Base-by-base conservation (phyloP, 768 basidiomycete genomes). In the Trametopsis cervina region DNA sequence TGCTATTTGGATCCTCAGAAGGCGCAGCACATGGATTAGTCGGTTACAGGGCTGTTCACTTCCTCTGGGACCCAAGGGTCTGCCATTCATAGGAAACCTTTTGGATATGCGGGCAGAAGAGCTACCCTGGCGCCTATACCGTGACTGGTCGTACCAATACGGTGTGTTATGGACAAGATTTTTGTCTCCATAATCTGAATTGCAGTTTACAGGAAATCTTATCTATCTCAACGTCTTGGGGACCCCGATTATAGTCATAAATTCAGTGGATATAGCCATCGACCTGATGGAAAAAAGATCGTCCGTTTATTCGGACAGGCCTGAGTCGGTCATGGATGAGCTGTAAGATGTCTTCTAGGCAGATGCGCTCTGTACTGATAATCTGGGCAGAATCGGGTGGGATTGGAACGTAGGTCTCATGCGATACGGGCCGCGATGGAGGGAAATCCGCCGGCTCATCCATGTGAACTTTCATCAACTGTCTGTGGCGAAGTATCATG, bases 171-270 rank as follows among this genome's bases (percentile, higher is more conserved):
- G 17, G 10, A 11, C 21, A 9, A 22, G 2, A 17, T n/a, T n/a
- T n/a, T n/a, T n/a, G n/a, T n/a, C n/a, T n/a, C n/a, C n/a, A n/a
- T n/a, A n/a, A n/a, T 27, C 3, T 38, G 11, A 29, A 22, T 1
- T 4, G 17, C 33, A 2, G 36, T 23, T 27, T 18, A 45, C 3
- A 3, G 10, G 10, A n/a, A 3, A 55, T 20, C 36, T 60, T n/a
- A 49, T 60, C 20, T 40, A 50, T n/a, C 18, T 58, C 25, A 54
- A 54, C 17, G 26, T 56, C 7, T 45, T 56, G 12, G 54, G 54
- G 4, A 53, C 42, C 12, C n/a, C 50, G 12, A 50, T 46, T 27
- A 24, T 47, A 9, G 39, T 54, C 13, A 25, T 54, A 4, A 49
- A 49, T 24, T 46, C 44, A 15, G 22, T 43, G 6, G 22, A 50